Percentiles rank a stretch among this genome's conserved stretches.
phyloP scores from a whole-genome alignment of 1,284 basidiomycete species.

The Tetrapyrgos nigripes region DNA sequence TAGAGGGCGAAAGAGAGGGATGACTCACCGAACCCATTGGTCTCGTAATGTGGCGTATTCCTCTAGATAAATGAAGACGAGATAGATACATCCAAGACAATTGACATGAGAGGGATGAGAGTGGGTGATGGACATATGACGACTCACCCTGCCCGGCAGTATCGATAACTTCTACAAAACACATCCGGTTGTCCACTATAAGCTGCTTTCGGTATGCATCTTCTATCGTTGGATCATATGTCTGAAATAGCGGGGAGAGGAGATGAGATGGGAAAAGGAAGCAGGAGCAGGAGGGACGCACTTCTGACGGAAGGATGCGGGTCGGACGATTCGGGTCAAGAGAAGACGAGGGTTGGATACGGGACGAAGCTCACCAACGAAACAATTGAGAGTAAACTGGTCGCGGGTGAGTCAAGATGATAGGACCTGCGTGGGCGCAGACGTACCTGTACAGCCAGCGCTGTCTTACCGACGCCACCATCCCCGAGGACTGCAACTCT shows the following conservation, averaged over 20 bases:
- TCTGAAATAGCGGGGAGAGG: constrained; percentile 48
- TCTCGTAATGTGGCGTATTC: constrained; percentile 97
- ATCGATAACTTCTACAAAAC: constrained; percentile 92
- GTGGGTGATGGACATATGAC: constrained; percentile 8
- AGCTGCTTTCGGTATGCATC: constrained; percentile 94
- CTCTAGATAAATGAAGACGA: constrained; percentile 59
- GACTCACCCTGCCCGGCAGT: constrained; percentile 90
- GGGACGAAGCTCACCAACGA: constrained; percentile 73
- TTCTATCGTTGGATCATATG: constrained; percentile 93
- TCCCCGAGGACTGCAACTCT: constrained; percentile 95
- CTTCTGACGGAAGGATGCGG: constrained; percentile 48
- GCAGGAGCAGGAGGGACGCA: constrained; percentile 38
- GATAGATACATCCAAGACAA: constrained; percentile 1
- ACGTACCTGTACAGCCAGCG: constrained; percentile 91
- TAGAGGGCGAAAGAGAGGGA: neutral
- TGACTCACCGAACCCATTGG: constrained; percentile 94
- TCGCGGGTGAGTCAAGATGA: constrained; percentile 20
- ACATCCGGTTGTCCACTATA: constrained; percentile 91
- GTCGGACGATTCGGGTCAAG: constrained; percentile 21
- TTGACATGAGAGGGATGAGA: constrained; percentile 13
- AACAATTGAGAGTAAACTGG: constrained; percentile 92
- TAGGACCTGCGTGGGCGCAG: constrained; percentile 12
- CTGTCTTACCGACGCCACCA: constrained; percentile 98
- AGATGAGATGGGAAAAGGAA: constrained; percentile 16
- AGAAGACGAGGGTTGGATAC: constrained; percentile 22